These are phyloP conservation scores for Trichoderma semiorbis DNA, from an alignment of 2,329 filamentous ascomycete species.

Conservation along the genomic window DNA sequence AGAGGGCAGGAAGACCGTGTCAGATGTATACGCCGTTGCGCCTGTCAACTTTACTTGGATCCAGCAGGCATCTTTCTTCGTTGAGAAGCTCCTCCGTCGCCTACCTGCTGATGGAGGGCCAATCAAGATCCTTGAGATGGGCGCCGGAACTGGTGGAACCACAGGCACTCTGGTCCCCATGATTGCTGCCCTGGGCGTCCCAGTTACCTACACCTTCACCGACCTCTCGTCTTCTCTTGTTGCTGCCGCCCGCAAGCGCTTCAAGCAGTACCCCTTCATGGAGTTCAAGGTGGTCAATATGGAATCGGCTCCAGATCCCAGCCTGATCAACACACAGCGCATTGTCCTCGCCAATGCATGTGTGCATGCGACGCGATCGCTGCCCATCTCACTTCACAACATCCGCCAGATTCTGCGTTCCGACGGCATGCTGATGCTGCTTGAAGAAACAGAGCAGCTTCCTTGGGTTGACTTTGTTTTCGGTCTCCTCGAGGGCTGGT, in stretches of 20 bases:
- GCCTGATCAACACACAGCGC: constrained; percentile 26
- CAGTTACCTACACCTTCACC: constrained; percentile 39
- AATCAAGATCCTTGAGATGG: too few species aligned
- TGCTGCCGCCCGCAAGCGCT: too few species aligned
- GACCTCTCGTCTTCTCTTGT: constrained; percentile 25
- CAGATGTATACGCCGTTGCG: too few species aligned
- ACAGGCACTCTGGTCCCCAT: too few species aligned
- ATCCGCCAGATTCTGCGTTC: constrained; percentile 19
- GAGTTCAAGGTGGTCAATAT: too few species aligned
- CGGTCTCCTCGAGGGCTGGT: constrained; percentile 37
- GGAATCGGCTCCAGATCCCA: neutral
- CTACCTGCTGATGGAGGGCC: too few species aligned
- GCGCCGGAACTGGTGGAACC: too few species aligned
- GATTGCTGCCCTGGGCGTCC: constrained; percentile 24
- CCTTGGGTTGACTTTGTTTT: constrained; percentile 33
- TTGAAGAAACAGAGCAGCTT: constrained; percentile 19
- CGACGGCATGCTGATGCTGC: constrained; percentile 20
- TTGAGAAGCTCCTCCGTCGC: too few species aligned
- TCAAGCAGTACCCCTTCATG: too few species aligned
- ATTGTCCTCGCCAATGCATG: constrained; percentile 34
- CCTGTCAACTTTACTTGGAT: too few species aligned
- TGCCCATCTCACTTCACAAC: constrained; percentile 18
- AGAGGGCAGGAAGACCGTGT: too few species aligned
- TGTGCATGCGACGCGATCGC: constrained; percentile 33
- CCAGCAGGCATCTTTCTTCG: too few species aligned